Base-by-base conservation (phyloP, 2,329 filamentous ascomycete species). In the Helotiales sp. region DNA sequence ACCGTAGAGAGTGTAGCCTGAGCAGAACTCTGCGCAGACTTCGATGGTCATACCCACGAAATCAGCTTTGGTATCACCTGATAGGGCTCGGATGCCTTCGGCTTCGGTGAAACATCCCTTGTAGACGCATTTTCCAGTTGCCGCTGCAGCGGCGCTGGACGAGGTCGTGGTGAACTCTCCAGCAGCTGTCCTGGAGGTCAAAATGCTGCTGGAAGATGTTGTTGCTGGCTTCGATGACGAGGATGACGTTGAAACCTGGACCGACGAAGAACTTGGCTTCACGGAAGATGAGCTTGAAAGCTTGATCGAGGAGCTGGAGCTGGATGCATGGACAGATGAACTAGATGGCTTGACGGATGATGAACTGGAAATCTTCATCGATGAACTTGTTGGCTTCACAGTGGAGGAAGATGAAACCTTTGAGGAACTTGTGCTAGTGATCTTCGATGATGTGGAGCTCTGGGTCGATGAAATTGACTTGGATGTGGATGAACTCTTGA, bases 1-100 rank as follows among this genome's bases (percentile, higher is more conserved):
- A 60, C 79, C 79, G 32, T 76, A 77, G 57, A 75, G 77, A 2
- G 65, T 71, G 40, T 74, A 79, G 0, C 70, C 74, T 2, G 65
- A 52, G 52, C 73, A 77, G 54, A 62, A 45, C 3, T 37, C 13
- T 0, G 64, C 64, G 28, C 69, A 71, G 13, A 43, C 54, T 30
- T 63, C 64, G 26, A 62, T 55, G 20, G 32, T 61, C 55, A 69
- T 66, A 3, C 26, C 30, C 8, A 24, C 54, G 32, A 66, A 63
- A 40, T 70, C 49, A 26, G 40, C 43, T 6, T 49, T 37, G 10
- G 15, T 43, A 24, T 22, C 24, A 17, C 45, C 63, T 1, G 64
- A 20, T 45, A 77, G 69, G 10, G 75, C 71, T 6, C 75, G 70
- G 11, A 61, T 67, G 28, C 49, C 66, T 6, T 69, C 67, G 5